These are phyloP conservation scores for Raddia distichophylla DNA, from an alignment of 176 grass and related monocot species.

Conservation along the genomic window DNA sequence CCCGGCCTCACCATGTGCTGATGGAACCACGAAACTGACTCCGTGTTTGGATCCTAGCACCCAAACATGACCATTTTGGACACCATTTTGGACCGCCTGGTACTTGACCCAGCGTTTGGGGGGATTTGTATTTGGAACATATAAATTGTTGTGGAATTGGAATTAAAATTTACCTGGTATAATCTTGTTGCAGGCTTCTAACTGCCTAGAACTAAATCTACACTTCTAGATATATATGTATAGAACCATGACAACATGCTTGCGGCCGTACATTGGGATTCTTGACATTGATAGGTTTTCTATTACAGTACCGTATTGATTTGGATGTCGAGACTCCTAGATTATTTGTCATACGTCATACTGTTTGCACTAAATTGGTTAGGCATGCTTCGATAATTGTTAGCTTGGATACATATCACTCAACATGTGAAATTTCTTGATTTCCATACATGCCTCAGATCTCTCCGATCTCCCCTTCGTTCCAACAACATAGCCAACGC, in stretches of 20 bases:
- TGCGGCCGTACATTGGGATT: not conserved
- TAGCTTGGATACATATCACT: not conserved
- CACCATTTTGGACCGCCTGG: too few relatives aligned
- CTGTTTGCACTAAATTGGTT: not conserved
- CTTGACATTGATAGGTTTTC: not conserved
- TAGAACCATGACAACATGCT: not conserved
- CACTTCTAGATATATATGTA: not conserved
- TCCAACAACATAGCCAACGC: too few relatives aligned
- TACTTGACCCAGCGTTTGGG: not conserved
- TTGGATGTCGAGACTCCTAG: too few relatives aligned
- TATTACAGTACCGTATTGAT: not conserved
- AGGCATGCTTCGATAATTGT: not conserved
- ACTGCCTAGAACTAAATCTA: conserved; percentile 7
- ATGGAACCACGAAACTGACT: conserved; percentile 11
- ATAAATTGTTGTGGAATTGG: not conserved
- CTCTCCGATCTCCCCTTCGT: too few relatives aligned
- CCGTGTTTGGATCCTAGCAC: conserved; percentile 6
- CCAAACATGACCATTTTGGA: not conserved
- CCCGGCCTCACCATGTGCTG: conserved; percentile 20
- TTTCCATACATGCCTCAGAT: too few relatives aligned
- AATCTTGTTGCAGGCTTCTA: not conserved
- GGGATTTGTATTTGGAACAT: not conserved
- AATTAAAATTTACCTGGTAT: not conserved
- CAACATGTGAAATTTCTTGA: too few relatives aligned
- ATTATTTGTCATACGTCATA: not conserved